Evolutionary conservation across 2,329 filamentous ascomycete species (phyloP).

Genomic region (Neonectria hederae): DNA sequence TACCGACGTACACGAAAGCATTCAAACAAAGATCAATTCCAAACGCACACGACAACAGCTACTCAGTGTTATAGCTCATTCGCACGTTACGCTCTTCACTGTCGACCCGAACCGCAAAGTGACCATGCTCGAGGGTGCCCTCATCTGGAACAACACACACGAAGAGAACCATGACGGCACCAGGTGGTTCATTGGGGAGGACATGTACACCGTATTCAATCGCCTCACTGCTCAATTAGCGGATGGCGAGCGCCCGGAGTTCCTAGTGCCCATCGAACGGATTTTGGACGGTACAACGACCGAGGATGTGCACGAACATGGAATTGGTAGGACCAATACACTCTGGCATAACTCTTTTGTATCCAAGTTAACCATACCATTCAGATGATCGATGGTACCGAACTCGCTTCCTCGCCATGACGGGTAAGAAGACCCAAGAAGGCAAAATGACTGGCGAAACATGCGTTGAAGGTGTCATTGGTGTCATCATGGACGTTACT

Average conservation of each 20-base stretch:
- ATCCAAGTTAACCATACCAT: constrained; percentile 20
- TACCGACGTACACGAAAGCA: constrained; percentile 80
- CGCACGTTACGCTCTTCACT: constrained; percentile 79
- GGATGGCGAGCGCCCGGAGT: constrained; percentile 56
- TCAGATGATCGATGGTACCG: constrained; percentile 72
- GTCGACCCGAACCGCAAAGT: constrained; percentile 70
- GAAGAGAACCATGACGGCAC: constrained; percentile 52
- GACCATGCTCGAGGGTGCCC: constrained; percentile 75
- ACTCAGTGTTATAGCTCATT: constrained; percentile 76
- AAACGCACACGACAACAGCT: constrained; percentile 76
- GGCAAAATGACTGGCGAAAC: constrained; percentile 56
- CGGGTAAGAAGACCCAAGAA: constrained; percentile 64
- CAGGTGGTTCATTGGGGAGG: constrained; percentile 65
- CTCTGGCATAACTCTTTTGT: neutral
- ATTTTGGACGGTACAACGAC: constrained; percentile 69
- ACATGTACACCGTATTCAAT: constrained; percentile 72
- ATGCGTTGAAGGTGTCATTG: constrained; percentile 76
- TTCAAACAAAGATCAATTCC: constrained; percentile 73
- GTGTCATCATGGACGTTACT: constrained; percentile 82
- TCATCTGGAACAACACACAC: constrained; percentile 62
- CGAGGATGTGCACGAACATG: constrained; percentile 72
- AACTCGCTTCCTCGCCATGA: constrained; percentile 75
- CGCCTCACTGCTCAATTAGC: constrained; percentile 55
- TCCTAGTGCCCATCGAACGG: constrained; percentile 68
- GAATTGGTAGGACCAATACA: constrained; percentile 54